Percentiles rank a stretch among this genome's conserved stretches.
phyloP scores from a whole-genome alignment of 2,329 filamentous ascomycete genomes.

The Drechslerella stenobrocha region DNA sequence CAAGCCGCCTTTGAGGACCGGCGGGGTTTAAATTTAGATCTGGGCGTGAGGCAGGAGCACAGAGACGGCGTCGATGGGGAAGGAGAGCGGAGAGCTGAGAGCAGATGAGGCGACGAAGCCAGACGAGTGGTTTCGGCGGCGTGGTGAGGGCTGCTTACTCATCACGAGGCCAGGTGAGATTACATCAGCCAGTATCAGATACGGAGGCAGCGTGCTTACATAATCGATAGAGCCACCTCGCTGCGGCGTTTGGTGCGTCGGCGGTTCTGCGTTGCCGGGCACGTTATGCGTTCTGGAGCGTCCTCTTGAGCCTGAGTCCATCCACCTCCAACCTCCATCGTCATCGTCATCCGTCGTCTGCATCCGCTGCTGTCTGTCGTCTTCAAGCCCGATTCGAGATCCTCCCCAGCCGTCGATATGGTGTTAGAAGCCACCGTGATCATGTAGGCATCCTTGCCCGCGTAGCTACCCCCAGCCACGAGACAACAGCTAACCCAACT shows the following conservation, averaged over 20 bases:
- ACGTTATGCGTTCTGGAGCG: too few relatives aligned
- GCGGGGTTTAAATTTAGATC: not conserved
- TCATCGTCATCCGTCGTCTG: not conserved
- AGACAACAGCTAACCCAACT: conserved; percentile 15
- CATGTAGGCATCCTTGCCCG: conserved; percentile 60
- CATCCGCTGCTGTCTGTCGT: not conserved
- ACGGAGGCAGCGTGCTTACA: too few relatives aligned
- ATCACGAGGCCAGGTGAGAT: too few relatives aligned
- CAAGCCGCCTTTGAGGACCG: conserved; percentile 23
- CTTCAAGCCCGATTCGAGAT: not conserved
- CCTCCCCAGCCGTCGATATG: conserved; percentile 68
- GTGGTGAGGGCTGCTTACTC: too few relatives aligned
- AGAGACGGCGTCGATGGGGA: too few relatives aligned
- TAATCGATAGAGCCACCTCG: too few relatives aligned
- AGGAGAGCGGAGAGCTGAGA: too few relatives aligned
- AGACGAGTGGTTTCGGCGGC: too few relatives aligned
- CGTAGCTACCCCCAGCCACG: not conserved
- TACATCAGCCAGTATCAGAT: too few relatives aligned
- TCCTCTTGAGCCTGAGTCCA: not conserved
- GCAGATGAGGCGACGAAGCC: too few relatives aligned
- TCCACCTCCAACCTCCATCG: not conserved
- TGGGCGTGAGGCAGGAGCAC: too few relatives aligned
- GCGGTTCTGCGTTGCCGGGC: not conserved
- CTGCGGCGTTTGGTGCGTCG: too few relatives aligned
- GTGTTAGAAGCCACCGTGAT: conserved; percentile 99